Conservation (phyloP, 2,329 filamentous ascomycete genomes). For the Madurella fahalii region DNA sequence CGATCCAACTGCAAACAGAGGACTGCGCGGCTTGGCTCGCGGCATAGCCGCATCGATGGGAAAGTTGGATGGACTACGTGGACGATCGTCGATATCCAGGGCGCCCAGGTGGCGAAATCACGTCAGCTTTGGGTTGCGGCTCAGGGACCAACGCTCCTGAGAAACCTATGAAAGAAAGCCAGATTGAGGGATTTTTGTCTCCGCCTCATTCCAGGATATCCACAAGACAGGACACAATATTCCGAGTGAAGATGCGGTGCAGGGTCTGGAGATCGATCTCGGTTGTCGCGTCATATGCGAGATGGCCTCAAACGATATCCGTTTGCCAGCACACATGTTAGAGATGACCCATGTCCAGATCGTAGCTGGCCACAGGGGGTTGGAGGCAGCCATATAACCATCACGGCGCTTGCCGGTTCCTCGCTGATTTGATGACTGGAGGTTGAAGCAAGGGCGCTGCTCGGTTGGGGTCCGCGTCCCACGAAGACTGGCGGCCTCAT, state of each 20-base stretch:
- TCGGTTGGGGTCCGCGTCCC: background rate
- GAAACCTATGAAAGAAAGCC: background rate
- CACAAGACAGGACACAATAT: background rate
- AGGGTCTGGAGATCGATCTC: background rate
- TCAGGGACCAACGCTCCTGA: background rate
- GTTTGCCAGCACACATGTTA: background rate
- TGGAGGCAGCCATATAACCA: background rate
- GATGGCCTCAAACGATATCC: background rate
- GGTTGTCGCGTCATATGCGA: background rate
- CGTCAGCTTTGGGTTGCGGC: constrained; percentile 6
- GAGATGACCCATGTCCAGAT: background rate
- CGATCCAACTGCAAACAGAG: background rate
- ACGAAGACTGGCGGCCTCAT: no score
- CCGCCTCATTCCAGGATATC: background rate
- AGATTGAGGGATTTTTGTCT: background rate
- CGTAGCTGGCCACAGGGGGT: background rate
- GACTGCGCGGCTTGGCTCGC: constrained; percentile 2
- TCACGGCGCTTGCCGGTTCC: no score
- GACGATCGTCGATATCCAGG: background rate
- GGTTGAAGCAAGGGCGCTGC: background rate
- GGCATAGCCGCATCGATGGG: constrained; percentile 5
- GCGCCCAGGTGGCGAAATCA: constrained; percentile 8
- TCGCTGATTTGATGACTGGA: background rate
- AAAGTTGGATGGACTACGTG: constrained; percentile 10
- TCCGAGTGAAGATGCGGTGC: background rate